phyloP scores from a whole-genome alignment of 164 flowering plant genomes.

The Pachysandra terminalis region DNA sequence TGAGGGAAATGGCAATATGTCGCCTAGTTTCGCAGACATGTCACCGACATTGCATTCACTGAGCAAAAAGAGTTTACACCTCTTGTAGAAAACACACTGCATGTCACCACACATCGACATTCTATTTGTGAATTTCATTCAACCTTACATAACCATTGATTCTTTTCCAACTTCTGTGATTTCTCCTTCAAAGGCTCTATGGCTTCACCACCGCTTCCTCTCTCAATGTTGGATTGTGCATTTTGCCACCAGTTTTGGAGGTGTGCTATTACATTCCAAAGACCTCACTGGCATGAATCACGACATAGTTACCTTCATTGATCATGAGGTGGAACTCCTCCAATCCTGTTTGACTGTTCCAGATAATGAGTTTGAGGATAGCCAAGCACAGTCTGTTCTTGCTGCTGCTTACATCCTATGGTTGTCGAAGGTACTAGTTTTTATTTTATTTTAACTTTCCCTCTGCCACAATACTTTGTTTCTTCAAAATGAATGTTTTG shows the following conservation, averaged over 20 bases:
- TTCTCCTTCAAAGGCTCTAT: constrained; percentile 51
- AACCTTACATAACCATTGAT: not conserved
- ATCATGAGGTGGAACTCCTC: constrained; percentile 50
- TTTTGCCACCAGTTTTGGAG: constrained; percentile 19
- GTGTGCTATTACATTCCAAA: constrained; percentile 8
- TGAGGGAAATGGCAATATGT: too few relatives aligned
- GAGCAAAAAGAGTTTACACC: too few relatives aligned
- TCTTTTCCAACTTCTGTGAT: not conserved
- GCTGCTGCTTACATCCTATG: constrained; percentile 68
- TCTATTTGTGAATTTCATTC: not conserved
- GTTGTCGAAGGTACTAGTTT: constrained; percentile 52
- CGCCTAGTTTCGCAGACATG: too few relatives aligned
- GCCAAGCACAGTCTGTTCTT: constrained; percentile 49
- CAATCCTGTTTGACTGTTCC: constrained; percentile 40
- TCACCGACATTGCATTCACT: too few relatives aligned
- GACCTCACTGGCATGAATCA: not conserved
- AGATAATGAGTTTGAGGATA: constrained; percentile 61
- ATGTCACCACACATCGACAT: not conserved
- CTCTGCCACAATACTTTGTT: not conserved
- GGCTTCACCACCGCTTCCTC: constrained; percentile 96
- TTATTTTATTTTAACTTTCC: not conserved
- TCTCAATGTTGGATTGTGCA: constrained; percentile 53
- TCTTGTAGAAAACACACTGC: not conserved
- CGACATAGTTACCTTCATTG: constrained; percentile 29
- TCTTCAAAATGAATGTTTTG: not conserved